Conservation (phyloP, 139 green algal species). For the Asterochloris erici region DNA sequence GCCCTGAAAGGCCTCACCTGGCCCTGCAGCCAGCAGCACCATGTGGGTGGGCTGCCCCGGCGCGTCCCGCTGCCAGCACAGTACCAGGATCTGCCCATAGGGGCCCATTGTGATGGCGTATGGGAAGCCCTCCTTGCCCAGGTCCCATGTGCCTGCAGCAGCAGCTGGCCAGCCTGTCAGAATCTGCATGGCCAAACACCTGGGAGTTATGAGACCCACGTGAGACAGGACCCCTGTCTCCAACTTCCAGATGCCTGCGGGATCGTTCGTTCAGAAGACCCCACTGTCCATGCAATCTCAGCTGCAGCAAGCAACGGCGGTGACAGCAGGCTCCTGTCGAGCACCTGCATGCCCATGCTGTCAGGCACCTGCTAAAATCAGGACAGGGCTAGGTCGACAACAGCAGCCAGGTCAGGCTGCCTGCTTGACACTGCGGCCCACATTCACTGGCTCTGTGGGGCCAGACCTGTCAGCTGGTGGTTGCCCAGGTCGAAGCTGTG, state of each 20-base stretch:
- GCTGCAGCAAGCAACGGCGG: not conserved
- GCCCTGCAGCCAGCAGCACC: not conserved
- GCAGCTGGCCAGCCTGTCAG: no score
- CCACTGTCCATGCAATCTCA: not conserved
- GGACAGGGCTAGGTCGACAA: not conserved
- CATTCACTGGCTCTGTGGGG: no score
- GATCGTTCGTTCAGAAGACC: not conserved
- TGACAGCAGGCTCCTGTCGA: not conserved
- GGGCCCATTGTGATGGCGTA: constrained; percentile 62
- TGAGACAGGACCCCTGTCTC: not conserved
- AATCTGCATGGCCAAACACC: no score
- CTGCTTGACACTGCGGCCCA: not conserved
- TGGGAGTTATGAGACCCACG: not conserved
- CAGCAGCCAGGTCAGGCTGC: not conserved
- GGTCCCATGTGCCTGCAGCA: constrained; percentile 22
- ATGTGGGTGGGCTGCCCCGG: not conserved
- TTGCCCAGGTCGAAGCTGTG: constrained; percentile 26
- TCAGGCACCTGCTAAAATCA: not conserved
- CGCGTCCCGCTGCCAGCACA: constrained; percentile 48
- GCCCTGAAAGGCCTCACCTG: constrained; percentile 2
- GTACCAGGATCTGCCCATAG: constrained; percentile 60
- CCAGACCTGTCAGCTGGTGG: not conserved
- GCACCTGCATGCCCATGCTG: not conserved
- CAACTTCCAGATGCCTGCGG: not conserved
- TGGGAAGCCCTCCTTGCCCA: constrained; percentile 39